Evolutionary conservation across 2,329 filamentous ascomycete genomes (phyloP), one percentile per base, ranked within the genome.

Genomic region (Fusarium agapanthi): DNA sequence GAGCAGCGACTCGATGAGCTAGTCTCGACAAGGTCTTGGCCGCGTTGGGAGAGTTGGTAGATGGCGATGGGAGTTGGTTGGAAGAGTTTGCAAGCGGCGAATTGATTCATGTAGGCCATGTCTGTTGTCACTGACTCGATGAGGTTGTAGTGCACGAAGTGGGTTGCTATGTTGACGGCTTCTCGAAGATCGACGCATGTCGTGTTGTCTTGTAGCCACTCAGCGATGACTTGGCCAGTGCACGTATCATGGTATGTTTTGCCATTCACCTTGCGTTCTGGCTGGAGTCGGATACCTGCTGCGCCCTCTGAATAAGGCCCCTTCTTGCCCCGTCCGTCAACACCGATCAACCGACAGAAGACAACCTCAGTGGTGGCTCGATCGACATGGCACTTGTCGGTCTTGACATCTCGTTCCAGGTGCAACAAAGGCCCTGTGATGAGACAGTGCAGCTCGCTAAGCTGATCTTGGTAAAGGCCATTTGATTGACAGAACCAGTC

Each of bases 181-280:
- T 98, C 96, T 55, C 93, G 89, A 63, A 93, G 91, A 80, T 98
- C 95, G 32, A 97, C 94, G 37, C 95, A 96, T 1, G 95, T 98
- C 74, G 93, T 96, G 84, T 95, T 98, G 83, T 98, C 95, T 91
- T 98, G 95, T 69, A 99, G 83, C 95, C 95, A 99, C 81, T 98
- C 95, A 18, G 92, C 91, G 2, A 93, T 91, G 12, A 92, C 91
- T 82, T 95, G 96, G 70, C 96, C 96, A 2, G 94, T 97, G 78
- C 98, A 97, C 0, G 93, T 95, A 80, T 97, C 94, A 75, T 90
- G 90, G 79, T 91, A 91, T 14, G 90, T 87, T 80, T 92, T 94
- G 76, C 93, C 93, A 56, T 88, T 88, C 37, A 97, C 85, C 79
- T 94, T 95, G 75, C 95, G 92, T 82, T 97, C 94, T 75, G 90